These are phyloP conservation scores for Penicillium arizonense DNA, from an alignment of 495 filamentous ascomycete species.

Conservation along the genomic window DNA sequence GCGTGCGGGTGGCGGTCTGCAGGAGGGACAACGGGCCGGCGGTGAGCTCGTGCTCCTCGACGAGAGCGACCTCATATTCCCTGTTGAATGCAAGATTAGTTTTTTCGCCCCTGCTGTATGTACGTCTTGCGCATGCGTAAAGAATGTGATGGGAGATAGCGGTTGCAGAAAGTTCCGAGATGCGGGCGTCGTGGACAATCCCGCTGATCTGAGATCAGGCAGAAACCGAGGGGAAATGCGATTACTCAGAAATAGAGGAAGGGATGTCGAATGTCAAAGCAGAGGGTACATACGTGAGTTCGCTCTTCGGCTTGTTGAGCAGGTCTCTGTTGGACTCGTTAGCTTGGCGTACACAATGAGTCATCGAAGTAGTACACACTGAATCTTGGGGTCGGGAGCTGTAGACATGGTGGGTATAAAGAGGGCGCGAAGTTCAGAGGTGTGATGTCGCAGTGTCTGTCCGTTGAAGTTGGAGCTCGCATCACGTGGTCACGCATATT, in stretches of 20 bases:
- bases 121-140: slow-evolving; percentile 20
- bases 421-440: not conserved
- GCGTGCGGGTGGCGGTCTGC: slow-evolving; percentile 82
- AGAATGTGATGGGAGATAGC: slow-evolving; percentile 16
- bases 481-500: not conserved
- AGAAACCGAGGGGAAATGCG: slow-evolving; percentile 1
- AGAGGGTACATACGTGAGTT: slow-evolving; percentile 66
- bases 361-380: slow-evolving; percentile 51
- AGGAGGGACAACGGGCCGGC: slow-evolving; percentile 86
- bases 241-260: not conserved
- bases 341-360: slow-evolving; percentile 12
- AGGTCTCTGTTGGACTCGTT: slow-evolving; percentile 59
- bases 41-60: slow-evolving; percentile 89
- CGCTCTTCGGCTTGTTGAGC: slow-evolving; percentile 72
- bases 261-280: not conserved
- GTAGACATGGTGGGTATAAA: slow-evolving; percentile 44
- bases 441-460: not conserved
- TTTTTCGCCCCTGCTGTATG: slow-evolving; percentile 18
- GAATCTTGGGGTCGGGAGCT: slow-evolving; percentile 64
- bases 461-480: not conserved
- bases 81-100: slow-evolving; percentile 41
- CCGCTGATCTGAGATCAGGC: slow-evolving; percentile 11
- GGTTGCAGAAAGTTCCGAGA: slow-evolving; percentile 10
- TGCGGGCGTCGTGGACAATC: slow-evolving; percentile 6
- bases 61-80: slow-evolving; percentile 84